Base-by-base conservation (phyloP, 305 asterid genomes). In the Coffea humblotiana region DNA sequence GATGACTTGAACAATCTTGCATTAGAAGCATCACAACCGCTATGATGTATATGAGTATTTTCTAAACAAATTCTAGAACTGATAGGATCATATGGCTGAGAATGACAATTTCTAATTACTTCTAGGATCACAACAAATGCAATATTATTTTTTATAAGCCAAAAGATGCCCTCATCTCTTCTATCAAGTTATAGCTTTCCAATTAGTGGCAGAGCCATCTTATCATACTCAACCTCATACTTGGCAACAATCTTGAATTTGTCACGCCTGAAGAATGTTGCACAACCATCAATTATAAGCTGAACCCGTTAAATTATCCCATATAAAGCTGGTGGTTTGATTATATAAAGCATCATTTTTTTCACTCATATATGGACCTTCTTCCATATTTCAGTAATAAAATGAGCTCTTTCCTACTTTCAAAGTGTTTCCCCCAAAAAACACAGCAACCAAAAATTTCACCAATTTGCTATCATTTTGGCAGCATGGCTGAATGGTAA, bases 221-320 rank as follows among this genome's bases (percentile, higher is more conserved):
- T 77, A 63, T 35, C 75, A 65, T 71, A 82, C 43, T 58, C 78
- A 37, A 75, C 78, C 73, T 82, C 84, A 40, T 82, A 82, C 25
- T 82, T 82, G n/a, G 49, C 71, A 5, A 82, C 82, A 61, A 71
- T 45, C 11, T 70, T 52, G 65, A 81, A 81, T 66, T 45, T 81
- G 18, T 81, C 74, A 10, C 35, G 45, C 60, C 16, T 52, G 13
- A 52, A 78, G 32, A 77, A 81, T 11, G 84, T 81, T 12, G 81
- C 84, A 67, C 84, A 82, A 4, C 84, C 84, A 72, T 82, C 84
- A n/a, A 37, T 66, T 27, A 75, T n/a, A 10, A 32, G 32, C 32
- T 32, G 32, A 32, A 32, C 32, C 32, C 32, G 2, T 32, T 32
- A 32, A 32, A 32, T 32, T 32, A 32, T 32, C 32, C 2, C 32